Base-by-base conservation (phyloP, 208 protist genomes). In the Acanthamoeba quina region DNA sequence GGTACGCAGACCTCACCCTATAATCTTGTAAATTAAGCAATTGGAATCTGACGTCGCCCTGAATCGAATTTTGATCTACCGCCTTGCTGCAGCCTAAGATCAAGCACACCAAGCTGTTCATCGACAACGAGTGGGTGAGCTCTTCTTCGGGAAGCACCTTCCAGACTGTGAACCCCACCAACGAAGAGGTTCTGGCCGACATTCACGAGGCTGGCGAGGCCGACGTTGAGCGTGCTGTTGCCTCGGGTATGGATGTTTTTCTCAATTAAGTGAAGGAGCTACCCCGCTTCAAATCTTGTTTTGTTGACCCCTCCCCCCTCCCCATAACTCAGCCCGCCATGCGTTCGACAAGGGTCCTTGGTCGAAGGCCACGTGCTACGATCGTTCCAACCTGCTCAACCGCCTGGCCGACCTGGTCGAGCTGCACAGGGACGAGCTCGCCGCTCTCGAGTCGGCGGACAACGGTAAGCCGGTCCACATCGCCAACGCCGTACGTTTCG, bases 391-490 rank as follows among this genome's bases (percentile, higher is more conserved):
- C 15, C 47, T 97, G 60, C 96, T 98, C 95, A 72, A 97, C 80
- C 94, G 95, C 52, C 95, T 99, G 11, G 97, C 97, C 10, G 97
- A 98, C 94, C 94, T 98, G 41, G 96, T 98, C 56, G 94, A 98
- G 56, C 76, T 94, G 56, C 94, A 98, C 86, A 78, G 76, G 37
- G 96, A 98, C 62, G 96, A 98, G 92, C 90, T 98, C 78, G 96
- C 97, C 10, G 90, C 95, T 13, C 95, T 99, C 13, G 98, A 99
- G 95, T 96, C 96, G 60, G 94, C 98, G 2, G 98, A 98, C 96
- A 98, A 98, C 94, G 98, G 98, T 90, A 99, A 98, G 95, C 97
- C 98, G 34, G 97, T 98, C 76, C 60, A 90, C 19, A 95, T 96
- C 31, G 95, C 98, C 49, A 94, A 96, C 26, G 83, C 95, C 47